These are phyloP conservation scores for Coniochaeta sp. DNA, from an alignment of 2,329 filamentous ascomycete genomes.

Conservation along the genomic window DNA sequence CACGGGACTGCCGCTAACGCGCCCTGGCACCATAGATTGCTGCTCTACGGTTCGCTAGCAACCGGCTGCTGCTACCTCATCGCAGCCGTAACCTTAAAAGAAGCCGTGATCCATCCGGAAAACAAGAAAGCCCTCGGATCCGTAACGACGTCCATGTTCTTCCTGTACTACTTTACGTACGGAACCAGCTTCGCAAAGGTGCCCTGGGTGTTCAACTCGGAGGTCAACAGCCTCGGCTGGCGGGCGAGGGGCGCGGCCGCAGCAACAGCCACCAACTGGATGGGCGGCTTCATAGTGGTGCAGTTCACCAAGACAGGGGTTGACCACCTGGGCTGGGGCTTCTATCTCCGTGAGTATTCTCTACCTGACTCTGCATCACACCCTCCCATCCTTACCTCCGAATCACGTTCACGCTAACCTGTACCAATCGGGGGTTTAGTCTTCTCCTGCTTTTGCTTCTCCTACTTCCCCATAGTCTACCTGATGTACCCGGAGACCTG, in stretches of 20 bases:
- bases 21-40: constrained; percentile 22
- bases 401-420: not conserved
- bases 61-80: constrained; percentile 30
- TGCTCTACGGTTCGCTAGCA: constrained; percentile 28
- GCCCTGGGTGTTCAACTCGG: constrained; percentile 33
- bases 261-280: constrained; percentile 37
- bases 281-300: constrained; percentile 32
- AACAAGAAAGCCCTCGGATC: constrained; percentile 23
- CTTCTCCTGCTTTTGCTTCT: constrained; percentile 22
- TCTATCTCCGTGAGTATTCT: constrained; percentile 35
- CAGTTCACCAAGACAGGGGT: constrained; percentile 37
- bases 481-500: constrained; percentile 43
- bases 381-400: constrained; percentile 8
- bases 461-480: constrained; percentile 32
- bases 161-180: constrained; percentile 35
- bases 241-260: constrained; percentile 33
- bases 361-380: too few relatives aligned
- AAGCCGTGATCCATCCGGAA: constrained; percentile 21
- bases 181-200: constrained; percentile 30
- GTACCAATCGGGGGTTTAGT: too few relatives aligned
- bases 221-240: constrained; percentile 34
- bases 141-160: constrained; percentile 33
- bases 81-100: constrained; percentile 25
- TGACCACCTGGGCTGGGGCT: constrained; percentile 31
- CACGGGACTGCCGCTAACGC: constrained; percentile 5